Evolutionary conservation across 2,329 filamentous ascomycete species (phyloP).

Genomic region (Calonectria pteridis): DNA sequence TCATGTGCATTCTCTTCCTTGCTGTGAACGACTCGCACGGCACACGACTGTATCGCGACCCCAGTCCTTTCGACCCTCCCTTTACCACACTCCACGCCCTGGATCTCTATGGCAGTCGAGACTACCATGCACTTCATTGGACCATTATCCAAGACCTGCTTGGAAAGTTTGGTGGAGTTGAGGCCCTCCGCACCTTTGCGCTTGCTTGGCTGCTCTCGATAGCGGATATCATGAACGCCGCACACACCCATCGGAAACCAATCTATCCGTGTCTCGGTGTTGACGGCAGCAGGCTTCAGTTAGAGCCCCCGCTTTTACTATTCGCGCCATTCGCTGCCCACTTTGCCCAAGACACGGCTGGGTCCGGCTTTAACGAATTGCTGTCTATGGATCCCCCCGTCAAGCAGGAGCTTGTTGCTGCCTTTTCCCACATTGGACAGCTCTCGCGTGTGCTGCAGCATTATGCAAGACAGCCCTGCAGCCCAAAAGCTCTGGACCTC

Average conservation of each 20-base stretch:
- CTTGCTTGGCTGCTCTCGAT: slow-evolving; percentile 22
- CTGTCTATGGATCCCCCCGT: slow-evolving; percentile 2
- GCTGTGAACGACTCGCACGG: slow-evolving; percentile 22
- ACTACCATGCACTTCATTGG: slow-evolving; percentile 24
- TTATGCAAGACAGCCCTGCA: slow-evolving; percentile 3
- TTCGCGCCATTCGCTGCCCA: background rate
- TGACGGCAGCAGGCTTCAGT: slow-evolving; percentile 8
- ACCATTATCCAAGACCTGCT: slow-evolving; percentile 24
- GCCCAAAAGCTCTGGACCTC: slow-evolving; percentile 6
- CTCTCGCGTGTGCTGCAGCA: slow-evolving; percentile 23
- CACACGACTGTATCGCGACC: slow-evolving; percentile 22
- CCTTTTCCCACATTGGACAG: slow-evolving; percentile 20
- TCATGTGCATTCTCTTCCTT: slow-evolving; percentile 28
- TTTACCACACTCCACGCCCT: slow-evolving; percentile 20
- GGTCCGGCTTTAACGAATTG: slow-evolving; percentile 8
- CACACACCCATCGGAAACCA: slow-evolving; percentile 22
- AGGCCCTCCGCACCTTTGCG: slow-evolving; percentile 15
- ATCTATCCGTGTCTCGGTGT: slow-evolving; percentile 24
- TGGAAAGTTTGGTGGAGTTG: slow-evolving; percentile 14
- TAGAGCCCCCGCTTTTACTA: slow-evolving; percentile 2
- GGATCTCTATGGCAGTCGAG: slow-evolving; percentile 22
- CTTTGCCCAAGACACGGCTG: background rate
- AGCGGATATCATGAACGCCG: slow-evolving; percentile 24
- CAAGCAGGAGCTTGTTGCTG: background rate
- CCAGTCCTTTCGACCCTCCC: slow-evolving; percentile 18